These are phyloP conservation scores for Mycena latifolia DNA, from an alignment of 768 basidiomycete species.

Conservation along the genomic window DNA sequence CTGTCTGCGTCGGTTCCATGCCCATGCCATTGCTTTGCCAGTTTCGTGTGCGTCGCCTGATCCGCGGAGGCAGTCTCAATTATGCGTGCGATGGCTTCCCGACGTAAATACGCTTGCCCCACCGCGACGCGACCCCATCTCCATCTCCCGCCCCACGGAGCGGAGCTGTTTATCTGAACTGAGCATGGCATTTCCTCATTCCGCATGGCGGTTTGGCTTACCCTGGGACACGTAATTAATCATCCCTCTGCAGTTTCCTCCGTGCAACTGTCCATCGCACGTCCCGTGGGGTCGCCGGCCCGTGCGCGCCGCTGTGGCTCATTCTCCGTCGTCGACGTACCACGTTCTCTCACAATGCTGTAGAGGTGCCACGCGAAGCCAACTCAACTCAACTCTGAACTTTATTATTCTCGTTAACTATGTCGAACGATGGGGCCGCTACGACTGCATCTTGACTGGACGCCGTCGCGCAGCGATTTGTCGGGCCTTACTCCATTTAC, in stretches of 20 bases:
- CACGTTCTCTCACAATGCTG: neutral
- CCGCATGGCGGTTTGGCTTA: slow-evolving; percentile 3
- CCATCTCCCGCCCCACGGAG: neutral
- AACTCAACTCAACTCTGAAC: neutral
- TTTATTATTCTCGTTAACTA: neutral
- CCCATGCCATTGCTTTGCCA: neutral
- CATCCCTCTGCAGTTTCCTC: slow-evolving; percentile 14
- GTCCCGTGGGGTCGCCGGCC: slow-evolving; percentile 10
- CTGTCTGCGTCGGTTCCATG: neutral
- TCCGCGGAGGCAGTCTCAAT: slow-evolving; percentile 13
- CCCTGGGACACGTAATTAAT: slow-evolving; percentile 20
- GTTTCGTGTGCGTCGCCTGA: slow-evolving; percentile 2
- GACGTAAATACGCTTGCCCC: neutral
- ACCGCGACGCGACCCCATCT: neutral
- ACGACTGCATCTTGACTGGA: no score
- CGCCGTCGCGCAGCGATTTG: no score
- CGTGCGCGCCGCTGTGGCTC: slow-evolving; percentile 1
- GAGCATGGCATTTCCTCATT: slow-evolving; percentile 6
- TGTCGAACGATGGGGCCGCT: neutral
- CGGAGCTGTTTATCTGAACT: neutral
- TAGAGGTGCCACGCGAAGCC: neutral
- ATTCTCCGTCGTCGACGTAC: no score
- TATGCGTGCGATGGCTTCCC: neutral
- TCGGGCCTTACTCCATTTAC: neutral
- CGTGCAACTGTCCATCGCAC: slow-evolving; percentile 2